Evolutionary conservation across 495 filamentous ascomycete species (phyloP).

Genomic region (Talaromyces proteolyticus): DNA sequence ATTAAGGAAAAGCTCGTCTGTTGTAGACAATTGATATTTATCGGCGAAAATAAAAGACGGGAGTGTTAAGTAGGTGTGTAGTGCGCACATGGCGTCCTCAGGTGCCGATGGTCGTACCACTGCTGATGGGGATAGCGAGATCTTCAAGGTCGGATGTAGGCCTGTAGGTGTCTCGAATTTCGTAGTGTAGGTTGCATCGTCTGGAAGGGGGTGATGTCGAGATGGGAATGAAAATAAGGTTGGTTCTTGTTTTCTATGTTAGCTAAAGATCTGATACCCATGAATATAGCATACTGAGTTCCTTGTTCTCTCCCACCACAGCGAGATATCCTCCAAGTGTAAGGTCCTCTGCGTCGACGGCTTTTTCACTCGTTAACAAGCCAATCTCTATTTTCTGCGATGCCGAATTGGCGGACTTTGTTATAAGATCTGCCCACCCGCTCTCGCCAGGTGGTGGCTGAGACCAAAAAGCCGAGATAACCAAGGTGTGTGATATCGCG

Average conservation of each 20-base stretch:
- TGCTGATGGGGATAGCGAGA: constrained; percentile 36
- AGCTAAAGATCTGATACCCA: constrained; percentile 1
- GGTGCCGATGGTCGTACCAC: constrained; percentile 26
- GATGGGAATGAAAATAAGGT: constrained; percentile 88
- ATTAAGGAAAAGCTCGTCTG: constrained; percentile 61
- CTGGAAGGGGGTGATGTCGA: constrained; percentile 61
- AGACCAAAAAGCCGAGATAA: constrained; percentile 56
- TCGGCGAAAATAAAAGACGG: constrained; percentile 83
- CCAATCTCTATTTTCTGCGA: constrained; percentile 68
- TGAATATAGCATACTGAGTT: constrained; percentile 48
- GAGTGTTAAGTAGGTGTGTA: constrained; percentile 82
- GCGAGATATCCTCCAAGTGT: constrained; percentile 73
- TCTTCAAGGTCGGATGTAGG: constrained; percentile 78
- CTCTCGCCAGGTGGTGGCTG: constrained; percentile 23
- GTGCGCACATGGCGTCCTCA: constrained; percentile 49
- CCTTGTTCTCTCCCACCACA: constrained; percentile 68
- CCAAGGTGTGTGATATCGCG: constrained; percentile 57
- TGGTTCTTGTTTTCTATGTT: constrained; percentile 42
- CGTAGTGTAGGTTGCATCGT: constrained; percentile 34
- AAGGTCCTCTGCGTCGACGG: constrained; percentile 62
- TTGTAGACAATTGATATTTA: constrained; percentile 68
- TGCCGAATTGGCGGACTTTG: constrained; percentile 20
- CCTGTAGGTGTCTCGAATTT: constrained; percentile 66
- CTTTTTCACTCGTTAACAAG: constrained; percentile 62
- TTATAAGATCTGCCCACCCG: constrained; percentile 46